Evolutionary conservation across 176 grass and related monocot species (phyloP), one percentile per base, ranked within the genome.

Genomic region (Aegilops longissima): DNA sequence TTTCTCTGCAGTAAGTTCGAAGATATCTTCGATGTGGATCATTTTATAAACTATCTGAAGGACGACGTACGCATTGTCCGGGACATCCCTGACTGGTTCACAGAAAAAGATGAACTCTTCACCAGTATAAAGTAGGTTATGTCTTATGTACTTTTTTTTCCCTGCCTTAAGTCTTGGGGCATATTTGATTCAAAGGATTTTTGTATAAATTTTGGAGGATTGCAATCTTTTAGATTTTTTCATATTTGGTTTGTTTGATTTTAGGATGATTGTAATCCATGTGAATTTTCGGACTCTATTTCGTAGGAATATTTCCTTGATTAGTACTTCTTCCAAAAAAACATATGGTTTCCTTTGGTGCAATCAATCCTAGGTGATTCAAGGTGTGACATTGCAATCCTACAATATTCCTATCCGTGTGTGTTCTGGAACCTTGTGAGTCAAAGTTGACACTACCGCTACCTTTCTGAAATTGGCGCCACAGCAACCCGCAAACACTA

Each of bases 11-110:
- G 93, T 44, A 95, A 92, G 66, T 90, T 95, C 70, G 90, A 96
- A 88, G 94, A 93, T 47, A 92, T 96, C 40, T 96, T 96, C 82
- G 84, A 93, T 86, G 91, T 92, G 25, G 84, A 96, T 84, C 91
- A 93, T 78, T 93, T 96, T 82, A 96, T 96, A 88, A 88, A 93
- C 85, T 92, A 96, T 86, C 80, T 93, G 78, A 96, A 93, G 89
- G 89, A 92, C 90, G 94, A 92, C 90, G 94, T 96, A 64, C 89
- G 34, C 29, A 93, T 93, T 78, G 70, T 96, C 77, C 84, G 85
- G 31, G 94, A 93, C 20, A 96, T 96, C 81, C 91, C 94, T 68
- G 87, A 92, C 23, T 93, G 91, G 94, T 96, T 96, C 65, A 93
- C 84, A 52, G 94, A 93, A 79, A 96, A 96, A 78, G 87, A 92